Base-by-base conservation (phyloP, 768 basidiomycete species). In the Suillus subaureus region DNA sequence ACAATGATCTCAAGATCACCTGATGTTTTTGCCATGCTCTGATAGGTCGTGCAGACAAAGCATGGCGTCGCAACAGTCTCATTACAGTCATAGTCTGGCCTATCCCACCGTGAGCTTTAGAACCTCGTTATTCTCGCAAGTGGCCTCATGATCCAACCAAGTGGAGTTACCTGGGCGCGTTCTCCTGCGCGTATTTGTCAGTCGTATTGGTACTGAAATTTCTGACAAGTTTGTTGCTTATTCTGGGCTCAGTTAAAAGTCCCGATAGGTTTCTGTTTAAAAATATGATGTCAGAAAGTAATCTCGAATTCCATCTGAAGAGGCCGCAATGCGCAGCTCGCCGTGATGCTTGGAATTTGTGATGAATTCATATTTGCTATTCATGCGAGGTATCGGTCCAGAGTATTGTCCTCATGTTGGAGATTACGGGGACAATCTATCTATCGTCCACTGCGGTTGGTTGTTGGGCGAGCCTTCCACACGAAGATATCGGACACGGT, bases 401-500 rank as follows among this genome's bases (percentile, higher is more conserved):
- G 5, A 4, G 2, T 6, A 61, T 23, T 58, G 12, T 26, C 13
- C 39, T n/a, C 15, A 28, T 52, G 40, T 23, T 66, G 15, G 23
- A 51, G 39, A 61, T 82, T 79, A 93, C 4, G 94, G 94, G 3
- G 93, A 84, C 62, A 97, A 81, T 62, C 94, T 81, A 61, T 95
- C 89, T 61, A 95, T 86, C 73, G 80, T 87, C 96, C 96, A 97
- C 68, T 76, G 76, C 15, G 86, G 81, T 28, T 79, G 74, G 52
- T 84, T 85, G 15, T 85, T 83, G 0, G 81, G 68, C 18, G 83
- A 79, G 42, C 78, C 82, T 58, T 82, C 80, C 23, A 78, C 74
- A n/a, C 87, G 87, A 60, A 86, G 79, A 75, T 94, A 95, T 31
- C 87, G 87, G 66, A 97, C 86, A 52, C 96, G 89, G 76, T 98